These are phyloP conservation scores for Sclerotinia trifoliorum DNA, from an alignment of 2,329 filamentous ascomycete species.

Conservation along the genomic window DNA sequence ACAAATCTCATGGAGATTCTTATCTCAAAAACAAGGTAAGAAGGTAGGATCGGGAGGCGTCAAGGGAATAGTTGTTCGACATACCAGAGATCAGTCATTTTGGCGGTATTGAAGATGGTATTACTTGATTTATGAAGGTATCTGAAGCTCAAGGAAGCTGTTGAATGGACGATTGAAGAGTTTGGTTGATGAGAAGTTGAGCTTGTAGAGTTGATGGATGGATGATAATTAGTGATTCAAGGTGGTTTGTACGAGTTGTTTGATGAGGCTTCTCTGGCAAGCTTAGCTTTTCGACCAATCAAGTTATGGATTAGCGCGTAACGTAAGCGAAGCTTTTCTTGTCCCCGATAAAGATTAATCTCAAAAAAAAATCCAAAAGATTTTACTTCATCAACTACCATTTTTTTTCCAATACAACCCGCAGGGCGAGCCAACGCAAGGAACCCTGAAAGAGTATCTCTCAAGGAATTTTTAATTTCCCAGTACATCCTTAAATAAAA, in stretches of 20 bases:
- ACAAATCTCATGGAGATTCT: conserved; percentile 24
- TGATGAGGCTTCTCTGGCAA: conserved; percentile 31
- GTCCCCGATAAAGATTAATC: conserved; percentile 15
- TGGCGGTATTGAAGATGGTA: conserved; percentile 45
- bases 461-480: conserved; percentile 11
- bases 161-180: conserved; percentile 30
- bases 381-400: conserved; percentile 20
- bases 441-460: conserved; percentile 50
- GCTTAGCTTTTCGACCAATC: conserved; percentile 26
- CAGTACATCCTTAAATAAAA: conserved; percentile 16
- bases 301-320: conserved; percentile 21
- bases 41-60: conserved; percentile 6
- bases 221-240: conserved; percentile 28
- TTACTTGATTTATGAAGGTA: conserved; percentile 24
- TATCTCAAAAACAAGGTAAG: conserved; percentile 25
- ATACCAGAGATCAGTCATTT: conserved; percentile 77
- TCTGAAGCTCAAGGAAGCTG: conserved; percentile 32
- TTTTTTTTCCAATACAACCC: conserved; percentile 29
- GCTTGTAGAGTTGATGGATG: conserved; percentile 35
- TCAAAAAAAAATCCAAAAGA: conserved; percentile 12
- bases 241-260: conserved; percentile 26
- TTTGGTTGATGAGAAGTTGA: conserved; percentile 33
- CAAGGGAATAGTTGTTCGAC: conserved; percentile 45
- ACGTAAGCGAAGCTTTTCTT: conserved; percentile 19
- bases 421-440: conserved; percentile 62